Conservation (phyloP, 2,329 filamentous ascomycete genomes). For the Falciphora oryzae region DNA sequence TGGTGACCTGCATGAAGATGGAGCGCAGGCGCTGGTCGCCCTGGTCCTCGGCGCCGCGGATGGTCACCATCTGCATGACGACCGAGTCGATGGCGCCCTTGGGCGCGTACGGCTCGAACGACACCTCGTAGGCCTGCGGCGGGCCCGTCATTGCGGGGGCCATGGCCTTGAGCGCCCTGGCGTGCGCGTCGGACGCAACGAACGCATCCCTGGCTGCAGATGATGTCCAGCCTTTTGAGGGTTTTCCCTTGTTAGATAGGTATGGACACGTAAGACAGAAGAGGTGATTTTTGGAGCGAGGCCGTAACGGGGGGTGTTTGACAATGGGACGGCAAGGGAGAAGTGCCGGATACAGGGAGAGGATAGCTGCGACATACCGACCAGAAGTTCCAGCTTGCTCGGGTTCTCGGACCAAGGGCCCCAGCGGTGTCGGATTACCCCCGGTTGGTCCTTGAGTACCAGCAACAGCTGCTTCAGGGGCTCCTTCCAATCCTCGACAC, state of each 20-base stretch:
- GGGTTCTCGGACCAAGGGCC: constrained; percentile 22
- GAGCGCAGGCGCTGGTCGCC: constrained; percentile 23
- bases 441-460: constrained; percentile 21
- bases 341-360: too few relatives aligned
- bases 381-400: constrained; percentile 22
- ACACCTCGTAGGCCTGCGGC: constrained; percentile 19
- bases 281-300: too few relatives aligned
- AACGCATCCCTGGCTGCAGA: constrained; percentile 18
- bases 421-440: constrained; percentile 24
- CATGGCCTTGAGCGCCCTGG: constrained; percentile 16
- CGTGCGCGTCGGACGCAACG: constrained; percentile 16
- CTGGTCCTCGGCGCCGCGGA: constrained; percentile 35
- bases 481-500: constrained; percentile 24
- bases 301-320: background rate
- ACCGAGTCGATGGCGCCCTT: constrained; percentile 22
- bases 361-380: constrained; percentile 11
- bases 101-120: constrained; percentile 23
- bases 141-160: constrained; percentile 18
- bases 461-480: constrained; percentile 22
- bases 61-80: constrained; percentile 33
- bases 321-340: background rate
- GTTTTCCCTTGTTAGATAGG: too few relatives aligned
- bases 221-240: constrained; percentile 19
- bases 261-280: too few relatives aligned
- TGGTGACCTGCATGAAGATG: constrained; percentile 17